These are phyloP conservation scores for Tetragonia tetragonoides DNA, from an alignment of 148 eudicot genomes.

Conservation along the genomic window DNA sequence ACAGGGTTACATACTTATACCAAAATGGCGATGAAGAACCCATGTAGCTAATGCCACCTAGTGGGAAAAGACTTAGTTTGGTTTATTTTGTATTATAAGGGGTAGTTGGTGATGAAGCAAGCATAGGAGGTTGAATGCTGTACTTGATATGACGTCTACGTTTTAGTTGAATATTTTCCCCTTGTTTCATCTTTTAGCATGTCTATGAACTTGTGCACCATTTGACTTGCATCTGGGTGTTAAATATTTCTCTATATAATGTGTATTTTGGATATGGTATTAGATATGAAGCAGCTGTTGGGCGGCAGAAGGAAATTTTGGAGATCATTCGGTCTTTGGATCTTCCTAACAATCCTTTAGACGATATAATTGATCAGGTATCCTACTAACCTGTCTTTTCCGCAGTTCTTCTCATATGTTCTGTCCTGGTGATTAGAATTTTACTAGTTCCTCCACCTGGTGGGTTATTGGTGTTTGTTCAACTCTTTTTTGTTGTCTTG, in stretches of 20 bases:
- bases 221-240: background rate
- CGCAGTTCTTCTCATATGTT: background rate
- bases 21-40: no score
- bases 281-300: constrained; percentile 83
- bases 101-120: background rate
- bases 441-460: background rate
- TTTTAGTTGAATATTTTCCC: background rate
- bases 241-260: constrained; percentile 4
- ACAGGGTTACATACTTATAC: no score
- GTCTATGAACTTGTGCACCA: background rate
- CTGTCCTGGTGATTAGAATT: background rate
- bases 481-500: background rate
- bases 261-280: constrained; percentile 9
- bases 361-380: constrained; percentile 98
- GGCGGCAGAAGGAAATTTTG: constrained; percentile 64
- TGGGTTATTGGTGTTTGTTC: background rate
- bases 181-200: background rate
- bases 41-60: no score
- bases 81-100: background rate
- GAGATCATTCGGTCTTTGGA: constrained; percentile 74
- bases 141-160: background rate
- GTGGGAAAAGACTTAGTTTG: no score
- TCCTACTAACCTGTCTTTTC: background rate
- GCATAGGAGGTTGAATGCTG: background rate
- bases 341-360: constrained; percentile 95